These are phyloP conservation scores for Aspergillus sp. DNA, from an alignment of 2,329 filamentous ascomycete species.

Conservation along the genomic window DNA sequence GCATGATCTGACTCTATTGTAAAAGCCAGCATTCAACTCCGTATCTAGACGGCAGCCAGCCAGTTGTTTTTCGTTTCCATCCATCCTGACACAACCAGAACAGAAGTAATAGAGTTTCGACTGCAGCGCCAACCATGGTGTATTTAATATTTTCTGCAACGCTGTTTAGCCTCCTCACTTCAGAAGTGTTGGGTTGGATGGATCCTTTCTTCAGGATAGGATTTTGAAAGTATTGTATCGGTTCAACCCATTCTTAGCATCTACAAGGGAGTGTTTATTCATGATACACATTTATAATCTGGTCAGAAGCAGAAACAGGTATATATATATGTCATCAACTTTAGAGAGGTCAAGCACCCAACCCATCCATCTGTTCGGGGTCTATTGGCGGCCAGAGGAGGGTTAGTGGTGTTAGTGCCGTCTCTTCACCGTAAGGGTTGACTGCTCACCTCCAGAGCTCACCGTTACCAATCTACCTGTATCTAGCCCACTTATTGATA, in stretches of 20 bases:
- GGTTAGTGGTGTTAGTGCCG: constrained; percentile 12
- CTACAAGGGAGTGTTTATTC: background rate
- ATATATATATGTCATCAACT: no score
- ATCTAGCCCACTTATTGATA: constrained; percentile 13
- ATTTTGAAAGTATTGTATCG: background rate
- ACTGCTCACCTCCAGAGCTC: constrained; percentile 16
- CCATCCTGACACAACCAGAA: background rate
- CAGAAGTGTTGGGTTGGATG: background rate
- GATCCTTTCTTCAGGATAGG: constrained; percentile 6
- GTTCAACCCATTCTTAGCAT: background rate
- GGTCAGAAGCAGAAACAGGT: no score
- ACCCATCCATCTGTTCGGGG: constrained; percentile 9
- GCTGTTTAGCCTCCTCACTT: constrained; percentile 14
- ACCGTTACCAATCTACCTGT: constrained; percentile 6
- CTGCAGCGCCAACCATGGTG: constrained; percentile 3
- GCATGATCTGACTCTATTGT: background rate
- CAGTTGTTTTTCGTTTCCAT: background rate
- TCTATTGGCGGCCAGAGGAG: constrained; percentile 5
- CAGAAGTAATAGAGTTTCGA: constrained; percentile 8
- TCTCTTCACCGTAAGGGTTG: constrained; percentile 13
- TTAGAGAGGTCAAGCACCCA: no score
- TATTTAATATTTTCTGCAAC: constrained; percentile 11
- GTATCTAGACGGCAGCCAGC: background rate
- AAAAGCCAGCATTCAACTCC: no score
- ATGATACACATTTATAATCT: background rate